A percentile compares a stretch with the other conserved stretches of the same genome.
These are phyloP conservation scores for Arxiozyma slooffiae DNA, from an alignment of 1,139 yeast genomes.

Conservation along the genomic window DNA sequence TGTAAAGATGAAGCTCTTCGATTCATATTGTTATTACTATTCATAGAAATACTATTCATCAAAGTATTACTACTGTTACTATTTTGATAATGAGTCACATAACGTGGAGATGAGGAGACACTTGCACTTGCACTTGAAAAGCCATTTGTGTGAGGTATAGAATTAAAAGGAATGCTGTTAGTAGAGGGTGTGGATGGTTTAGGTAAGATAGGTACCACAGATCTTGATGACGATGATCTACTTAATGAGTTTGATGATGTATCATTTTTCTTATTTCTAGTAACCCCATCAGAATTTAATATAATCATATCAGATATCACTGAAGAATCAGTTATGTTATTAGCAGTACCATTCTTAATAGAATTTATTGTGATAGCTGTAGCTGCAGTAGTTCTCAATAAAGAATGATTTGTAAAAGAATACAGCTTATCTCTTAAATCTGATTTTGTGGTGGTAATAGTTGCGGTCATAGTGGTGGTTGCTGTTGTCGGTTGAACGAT, in stretches of 20 bases:
- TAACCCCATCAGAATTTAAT: constrained; percentile 7
- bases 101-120: constrained; percentile 26
- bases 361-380: constrained; percentile 1
- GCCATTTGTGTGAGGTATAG: not conserved
- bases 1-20: constrained; percentile 17
- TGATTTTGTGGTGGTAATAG: constrained; percentile 10
- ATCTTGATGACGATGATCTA: constrained; percentile 25
- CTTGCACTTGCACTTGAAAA: constrained; percentile 20
- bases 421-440: constrained; percentile 5
- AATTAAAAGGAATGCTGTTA: not conserved
- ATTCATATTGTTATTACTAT: constrained; percentile 1
- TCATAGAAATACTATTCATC: not conserved
- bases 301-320: constrained; percentile 6
- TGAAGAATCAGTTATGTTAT: not conserved
- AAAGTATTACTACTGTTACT: constrained; percentile 1
- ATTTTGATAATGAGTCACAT: constrained; percentile 3
- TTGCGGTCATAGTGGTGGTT: constrained; percentile 11
- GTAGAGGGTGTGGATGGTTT: constrained; percentile 20
- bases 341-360: not conserved
- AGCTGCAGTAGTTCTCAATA: constrained; percentile 3
- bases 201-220: constrained; percentile 30
- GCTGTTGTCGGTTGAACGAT: constrained; percentile 8
- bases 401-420: not conserved
- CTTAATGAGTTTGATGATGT: constrained; percentile 27
- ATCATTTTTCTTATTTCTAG: constrained; percentile 22